Evolutionary conservation across 2,329 filamentous ascomycete genomes (phyloP).

Genomic region (Aulographum hederae): DNA sequence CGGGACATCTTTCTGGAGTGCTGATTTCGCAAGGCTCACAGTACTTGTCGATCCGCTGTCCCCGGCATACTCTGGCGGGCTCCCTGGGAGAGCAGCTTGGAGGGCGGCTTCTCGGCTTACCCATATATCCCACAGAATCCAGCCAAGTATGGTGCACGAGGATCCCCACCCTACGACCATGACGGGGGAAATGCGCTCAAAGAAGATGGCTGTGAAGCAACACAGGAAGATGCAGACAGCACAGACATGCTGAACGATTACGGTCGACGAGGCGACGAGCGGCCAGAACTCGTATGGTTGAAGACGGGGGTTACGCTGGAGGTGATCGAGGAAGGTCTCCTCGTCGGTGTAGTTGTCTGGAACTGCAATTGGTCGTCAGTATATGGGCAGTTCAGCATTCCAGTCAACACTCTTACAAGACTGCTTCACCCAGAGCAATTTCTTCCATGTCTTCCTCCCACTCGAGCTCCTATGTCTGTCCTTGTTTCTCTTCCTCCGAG

Average conservation of each 20-base stretch:
- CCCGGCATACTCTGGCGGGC: constrained; percentile 8
- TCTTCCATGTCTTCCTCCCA: constrained; percentile 69
- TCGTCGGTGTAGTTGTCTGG: constrained; percentile 99
- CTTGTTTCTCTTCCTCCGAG: constrained; percentile 30
- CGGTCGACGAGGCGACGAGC: constrained; percentile 80
- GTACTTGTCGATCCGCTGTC: constrained; percentile 3
- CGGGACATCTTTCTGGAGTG: constrained; percentile 3
- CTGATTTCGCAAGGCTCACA: too few species aligned
- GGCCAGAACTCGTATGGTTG: constrained; percentile 98
- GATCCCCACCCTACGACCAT: constrained; percentile 75
- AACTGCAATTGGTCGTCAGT: constrained; percentile 31
- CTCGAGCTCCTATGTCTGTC: constrained; percentile 43
- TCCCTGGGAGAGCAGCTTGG: constrained; percentile 19
- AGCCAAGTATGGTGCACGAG: constrained; percentile 66
- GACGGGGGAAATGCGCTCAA: constrained; percentile 76
- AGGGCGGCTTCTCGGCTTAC: constrained; percentile 45
- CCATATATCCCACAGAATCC: constrained; percentile 87
- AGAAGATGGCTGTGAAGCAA: constrained; percentile 80
- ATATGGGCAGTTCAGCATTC: not conserved
- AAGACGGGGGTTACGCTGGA: constrained; percentile 83
- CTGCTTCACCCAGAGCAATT: constrained; percentile 95
- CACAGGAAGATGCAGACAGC: constrained; percentile 89
- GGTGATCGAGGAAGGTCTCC: constrained; percentile 85
- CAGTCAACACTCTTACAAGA: constrained; percentile 45
- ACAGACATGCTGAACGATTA: constrained; percentile 93